phyloP scores from a whole-genome alignment of 2,329 filamentous ascomycete species.

The Venturiaceae sp. region DNA sequence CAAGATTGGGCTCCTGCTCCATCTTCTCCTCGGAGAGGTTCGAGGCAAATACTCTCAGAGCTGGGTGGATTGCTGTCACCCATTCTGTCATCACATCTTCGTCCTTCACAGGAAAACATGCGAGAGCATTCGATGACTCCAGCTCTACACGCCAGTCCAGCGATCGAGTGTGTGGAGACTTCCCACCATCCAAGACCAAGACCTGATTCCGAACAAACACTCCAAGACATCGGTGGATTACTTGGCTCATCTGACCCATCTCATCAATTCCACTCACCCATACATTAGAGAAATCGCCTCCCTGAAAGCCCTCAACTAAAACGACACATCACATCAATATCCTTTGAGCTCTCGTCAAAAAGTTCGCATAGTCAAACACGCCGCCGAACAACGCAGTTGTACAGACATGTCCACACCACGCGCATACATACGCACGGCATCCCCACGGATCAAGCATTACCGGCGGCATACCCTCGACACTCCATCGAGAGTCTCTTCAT shows the following conservation, averaged over 20 bases:
- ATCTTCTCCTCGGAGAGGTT: conserved; percentile 2
- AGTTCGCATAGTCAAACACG: neutral
- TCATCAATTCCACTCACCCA: neutral
- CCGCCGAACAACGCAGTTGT: neutral
- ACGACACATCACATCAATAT: neutral
- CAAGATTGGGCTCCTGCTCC: neutral
- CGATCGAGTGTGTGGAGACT: neutral
- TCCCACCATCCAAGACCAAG: neutral
- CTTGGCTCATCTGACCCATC: neutral
- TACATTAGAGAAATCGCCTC: neutral
- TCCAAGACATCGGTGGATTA: conserved; percentile 9
- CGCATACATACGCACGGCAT: neutral
- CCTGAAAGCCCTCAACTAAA: neutral
- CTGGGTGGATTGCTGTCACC: conserved; percentile 8
- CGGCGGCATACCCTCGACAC: neutral
- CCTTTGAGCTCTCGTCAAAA: neutral
- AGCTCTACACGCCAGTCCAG: neutral
- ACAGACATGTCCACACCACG: too few species aligned
- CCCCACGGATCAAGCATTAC: neutral
- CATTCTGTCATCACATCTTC: neutral
- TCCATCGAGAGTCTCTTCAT: neutral
- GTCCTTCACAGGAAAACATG: neutral
- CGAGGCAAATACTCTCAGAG: conserved; percentile 1
- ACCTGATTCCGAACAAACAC: conserved; percentile 3
- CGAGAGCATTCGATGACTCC: neutral